These are phyloP conservation scores for Cinnamomum micranthum DNA, from an alignment of 164 flowering plant species.

Conservation along the genomic window DNA sequence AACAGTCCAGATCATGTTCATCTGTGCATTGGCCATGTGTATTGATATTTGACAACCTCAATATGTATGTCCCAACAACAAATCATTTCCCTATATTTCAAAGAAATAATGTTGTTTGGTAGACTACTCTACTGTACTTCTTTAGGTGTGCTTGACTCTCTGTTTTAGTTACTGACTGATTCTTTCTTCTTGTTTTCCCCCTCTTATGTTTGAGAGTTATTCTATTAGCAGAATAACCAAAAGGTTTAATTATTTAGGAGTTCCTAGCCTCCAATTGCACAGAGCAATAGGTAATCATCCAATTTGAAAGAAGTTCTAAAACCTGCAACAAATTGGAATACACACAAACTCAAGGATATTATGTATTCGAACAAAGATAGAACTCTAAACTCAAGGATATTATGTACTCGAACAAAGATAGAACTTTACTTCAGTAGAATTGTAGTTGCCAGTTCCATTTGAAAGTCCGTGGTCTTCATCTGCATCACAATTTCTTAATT, in stretches of 20 bases:
- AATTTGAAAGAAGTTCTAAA: too few species aligned
- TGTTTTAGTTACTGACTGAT: neutral
- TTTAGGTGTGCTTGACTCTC: neutral
- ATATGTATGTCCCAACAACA: neutral
- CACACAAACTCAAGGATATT: neutral
- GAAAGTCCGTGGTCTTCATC: slow-evolving; percentile 21
- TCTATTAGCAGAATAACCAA: neutral
- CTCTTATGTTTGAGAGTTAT: neutral
- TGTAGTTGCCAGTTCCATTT: slow-evolving; percentile 5
- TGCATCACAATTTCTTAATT: slow-evolving; percentile 32
- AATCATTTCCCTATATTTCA: neutral
- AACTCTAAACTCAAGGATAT: neutral
- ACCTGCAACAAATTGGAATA: neutral
- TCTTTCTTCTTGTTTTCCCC: neutral
- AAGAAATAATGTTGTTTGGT: too few species aligned
- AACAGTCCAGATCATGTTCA: neutral
- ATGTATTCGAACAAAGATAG: neutral
- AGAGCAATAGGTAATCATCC: neutral
- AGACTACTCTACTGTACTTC: neutral
- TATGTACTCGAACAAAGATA: neutral
- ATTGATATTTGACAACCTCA: neutral
- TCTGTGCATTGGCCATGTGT: neutral
- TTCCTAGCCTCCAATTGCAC: neutral
- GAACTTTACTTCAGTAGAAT: slow-evolving; percentile 44
- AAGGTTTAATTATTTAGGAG: too few species aligned